Conservation (phyloP, 805 yeast species). For the Candida vaughaniae region DNA sequence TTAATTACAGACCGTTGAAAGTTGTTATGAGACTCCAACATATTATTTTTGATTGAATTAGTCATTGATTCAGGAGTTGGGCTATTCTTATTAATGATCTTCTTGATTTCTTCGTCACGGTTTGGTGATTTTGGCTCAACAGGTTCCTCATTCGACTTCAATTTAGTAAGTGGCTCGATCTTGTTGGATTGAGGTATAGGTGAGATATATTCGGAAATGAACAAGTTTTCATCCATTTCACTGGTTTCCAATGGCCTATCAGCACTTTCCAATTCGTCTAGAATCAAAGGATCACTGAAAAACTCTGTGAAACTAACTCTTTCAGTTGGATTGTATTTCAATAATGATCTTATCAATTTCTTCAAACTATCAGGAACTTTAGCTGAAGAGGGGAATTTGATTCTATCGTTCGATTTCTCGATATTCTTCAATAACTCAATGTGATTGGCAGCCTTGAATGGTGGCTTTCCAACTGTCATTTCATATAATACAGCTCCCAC, state of each 20-base stretch:
- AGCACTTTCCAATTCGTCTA: conserved; percentile 48
- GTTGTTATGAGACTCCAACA: conserved; percentile 3
- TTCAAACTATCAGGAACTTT: conserved; percentile 65
- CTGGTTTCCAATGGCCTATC: conserved; percentile 65
- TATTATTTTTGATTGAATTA: conserved; percentile 22
- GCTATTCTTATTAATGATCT: conserved; percentile 41
- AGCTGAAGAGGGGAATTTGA: conserved; percentile 70
- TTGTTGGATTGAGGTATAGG: conserved; percentile 27
- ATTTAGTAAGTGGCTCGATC: conserved; percentile 10
- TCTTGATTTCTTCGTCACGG: conserved; percentile 47
- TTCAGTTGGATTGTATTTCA: conserved; percentile 82
- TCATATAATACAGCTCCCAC: conserved; percentile 96
- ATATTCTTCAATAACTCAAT: conserved; percentile 85
- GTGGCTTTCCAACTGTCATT: conserved; percentile 96
- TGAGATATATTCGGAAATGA: conserved; percentile 77
- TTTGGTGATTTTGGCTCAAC: background rate
- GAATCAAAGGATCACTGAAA: conserved; percentile 69
- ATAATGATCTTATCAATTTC: conserved; percentile 67
- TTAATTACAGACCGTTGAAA: conserved; percentile 12
- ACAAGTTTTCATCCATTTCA: conserved; percentile 72
- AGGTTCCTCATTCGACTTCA: background rate
- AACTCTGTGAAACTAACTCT: conserved; percentile 88
- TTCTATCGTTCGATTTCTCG: conserved; percentile 75
- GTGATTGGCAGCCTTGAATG: conserved; percentile 91
- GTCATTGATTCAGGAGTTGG: conserved; percentile 40